A percentile compares a stretch with the other conserved stretches of the same genome.
These are phyloP conservation scores for Chamaecyparis obtusa DNA, from an alignment of 75 land plant species.

Conservation along the genomic window DNA sequence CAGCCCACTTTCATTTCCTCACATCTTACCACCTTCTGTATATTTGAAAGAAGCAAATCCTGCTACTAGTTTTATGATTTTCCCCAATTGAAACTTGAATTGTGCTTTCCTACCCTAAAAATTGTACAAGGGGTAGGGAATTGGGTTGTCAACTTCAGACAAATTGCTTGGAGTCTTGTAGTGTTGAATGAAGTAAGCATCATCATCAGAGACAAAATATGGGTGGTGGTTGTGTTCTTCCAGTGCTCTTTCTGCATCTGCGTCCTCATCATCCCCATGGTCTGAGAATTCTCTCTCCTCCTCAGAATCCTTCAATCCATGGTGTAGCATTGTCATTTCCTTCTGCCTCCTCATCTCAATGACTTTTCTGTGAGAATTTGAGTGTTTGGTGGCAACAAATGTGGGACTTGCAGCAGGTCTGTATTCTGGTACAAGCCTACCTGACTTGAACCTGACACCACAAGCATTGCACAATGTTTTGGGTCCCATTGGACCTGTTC, in stretches of 20 bases:
- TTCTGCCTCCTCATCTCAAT: constrained; percentile 90
- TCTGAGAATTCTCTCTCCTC: background rate
- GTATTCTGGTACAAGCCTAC: constrained; percentile 92
- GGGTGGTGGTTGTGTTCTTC: background rate
- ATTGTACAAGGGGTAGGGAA: background rate
- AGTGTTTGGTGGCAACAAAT: constrained; percentile 75
- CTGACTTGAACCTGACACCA: constrained; percentile 95
- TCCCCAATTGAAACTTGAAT: background rate
- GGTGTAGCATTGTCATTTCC: constrained; percentile 31
- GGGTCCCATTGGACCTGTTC: constrained; percentile 97
- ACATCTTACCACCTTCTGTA: background rate
- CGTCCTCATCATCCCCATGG: background rate
- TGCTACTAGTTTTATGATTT: background rate
- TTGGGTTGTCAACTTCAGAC: background rate
- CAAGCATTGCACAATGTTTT: constrained; percentile 98
- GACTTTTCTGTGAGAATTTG: constrained; percentile 93
- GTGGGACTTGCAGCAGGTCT: constrained; percentile 98
- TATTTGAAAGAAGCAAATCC: background rate
- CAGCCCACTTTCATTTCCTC: background rate
- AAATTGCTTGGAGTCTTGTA: constrained; percentile 6
- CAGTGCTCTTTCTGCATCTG: background rate
- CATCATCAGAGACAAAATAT: constrained; percentile 8
- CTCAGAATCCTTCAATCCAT: background rate
- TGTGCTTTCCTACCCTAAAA: background rate
- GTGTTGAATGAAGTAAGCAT: background rate